These are phyloP conservation scores for Globisporangium polare DNA, from an alignment of 352 stramenopile genomes.

Conservation along the genomic window DNA sequence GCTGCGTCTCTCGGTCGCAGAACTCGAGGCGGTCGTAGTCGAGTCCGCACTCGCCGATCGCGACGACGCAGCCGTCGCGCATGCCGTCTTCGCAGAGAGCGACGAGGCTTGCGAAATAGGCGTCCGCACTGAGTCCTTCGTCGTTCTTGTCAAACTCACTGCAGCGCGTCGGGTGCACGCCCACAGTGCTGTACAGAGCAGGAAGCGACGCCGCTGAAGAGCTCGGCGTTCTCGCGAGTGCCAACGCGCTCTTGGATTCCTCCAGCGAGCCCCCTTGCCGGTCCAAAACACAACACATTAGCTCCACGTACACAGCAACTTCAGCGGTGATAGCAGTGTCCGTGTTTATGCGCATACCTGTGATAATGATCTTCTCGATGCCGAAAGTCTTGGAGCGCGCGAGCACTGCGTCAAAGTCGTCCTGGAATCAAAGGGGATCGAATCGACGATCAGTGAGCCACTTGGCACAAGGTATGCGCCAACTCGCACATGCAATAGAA, in stretches of 20 bases:
- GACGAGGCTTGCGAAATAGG: conserved; percentile 60
- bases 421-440: not conserved
- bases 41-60: conserved; percentile 95
- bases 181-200: conserved; percentile 55
- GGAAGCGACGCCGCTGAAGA: conserved; percentile 15
- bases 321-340: not conserved
- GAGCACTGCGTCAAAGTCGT: conserved; percentile 64
- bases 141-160: conserved; percentile 78
- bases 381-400: conserved; percentile 72
- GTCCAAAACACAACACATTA: not conserved
- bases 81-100: conserved; percentile 54
- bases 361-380: conserved; percentile 92
- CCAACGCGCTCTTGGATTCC: conserved; percentile 35
- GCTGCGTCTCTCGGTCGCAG: conserved; percentile 88
- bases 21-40: conserved; percentile 98
- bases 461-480: not conserved
- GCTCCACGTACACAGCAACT: not conserved
- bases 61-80: conserved; percentile 74
- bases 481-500: not conserved
- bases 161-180: conserved; percentile 93
- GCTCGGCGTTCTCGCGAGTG: conserved; percentile 20
- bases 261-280: conserved; percentile 33
- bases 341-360: conserved; percentile 30
- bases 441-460: not conserved
- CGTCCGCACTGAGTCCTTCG: conserved; percentile 42